A percentile compares a stretch with the other conserved stretches of the same genome.
These are phyloP conservation scores for Cydonia oblonga DNA, from an alignment of 331 rosid genomes.

Conservation along the genomic window DNA sequence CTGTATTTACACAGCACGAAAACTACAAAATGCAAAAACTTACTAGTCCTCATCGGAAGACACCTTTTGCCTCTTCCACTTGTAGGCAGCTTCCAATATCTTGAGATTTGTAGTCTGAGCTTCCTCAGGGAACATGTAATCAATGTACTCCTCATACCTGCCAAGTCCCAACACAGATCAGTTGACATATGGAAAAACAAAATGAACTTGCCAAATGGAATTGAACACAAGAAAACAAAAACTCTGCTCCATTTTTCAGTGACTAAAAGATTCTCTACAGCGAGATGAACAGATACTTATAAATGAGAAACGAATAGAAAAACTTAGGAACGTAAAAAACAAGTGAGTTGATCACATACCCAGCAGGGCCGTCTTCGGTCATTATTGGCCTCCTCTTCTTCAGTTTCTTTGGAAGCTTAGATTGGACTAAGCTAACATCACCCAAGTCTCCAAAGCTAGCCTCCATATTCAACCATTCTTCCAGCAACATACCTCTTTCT, in stretches of 20 bases:
- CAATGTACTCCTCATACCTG: slow-evolving; percentile 80
- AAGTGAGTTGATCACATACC: slow-evolving; percentile 30
- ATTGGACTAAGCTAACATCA: slow-evolving; percentile 57
- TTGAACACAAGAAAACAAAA: neutral
- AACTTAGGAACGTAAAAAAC: neutral
- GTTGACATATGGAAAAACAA: slow-evolving; percentile 4
- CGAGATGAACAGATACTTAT: too few relatives aligned
- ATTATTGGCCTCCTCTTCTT: slow-evolving; percentile 61
- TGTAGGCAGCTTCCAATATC: slow-evolving; percentile 88
- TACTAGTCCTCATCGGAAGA: slow-evolving; percentile 27
- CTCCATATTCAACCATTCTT: slow-evolving; percentile 83
- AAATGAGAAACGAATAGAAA: neutral
- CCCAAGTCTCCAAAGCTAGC: slow-evolving; percentile 55
- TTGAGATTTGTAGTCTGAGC: slow-evolving; percentile 73
- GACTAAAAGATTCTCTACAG: neutral
- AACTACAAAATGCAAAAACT: neutral
- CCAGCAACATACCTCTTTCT: slow-evolving; percentile 79
- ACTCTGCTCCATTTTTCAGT: neutral
- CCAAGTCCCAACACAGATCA: slow-evolving; percentile 26
- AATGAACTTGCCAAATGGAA: neutral
- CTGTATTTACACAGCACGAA: slow-evolving; percentile 9
- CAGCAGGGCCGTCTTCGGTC: slow-evolving; percentile 63
- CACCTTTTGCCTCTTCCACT: slow-evolving; percentile 77
- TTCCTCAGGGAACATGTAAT: slow-evolving; percentile 78
- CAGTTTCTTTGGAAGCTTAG: slow-evolving; percentile 79